Evolutionary conservation across 768 basidiomycete genomes (phyloP), one percentile per base, ranked within the genome.

Genomic region (Kwoniella dendrophila): DNA sequence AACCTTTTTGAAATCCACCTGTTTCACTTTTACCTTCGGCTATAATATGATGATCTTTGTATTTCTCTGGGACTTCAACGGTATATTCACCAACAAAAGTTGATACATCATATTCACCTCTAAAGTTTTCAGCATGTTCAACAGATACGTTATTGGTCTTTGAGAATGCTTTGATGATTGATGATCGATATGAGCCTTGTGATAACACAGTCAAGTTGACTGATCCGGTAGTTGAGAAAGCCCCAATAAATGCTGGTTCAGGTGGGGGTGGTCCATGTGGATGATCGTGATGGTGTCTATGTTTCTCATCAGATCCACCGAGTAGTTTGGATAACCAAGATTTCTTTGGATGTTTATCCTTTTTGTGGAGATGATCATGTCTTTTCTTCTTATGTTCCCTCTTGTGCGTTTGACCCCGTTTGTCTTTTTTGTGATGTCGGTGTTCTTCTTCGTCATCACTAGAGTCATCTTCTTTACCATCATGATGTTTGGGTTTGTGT

Each of bases 221-320:
- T 10, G 53, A 53, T 22, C 73, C 71, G 7, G 65, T 71, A 3
- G 56, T 40, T 8, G 71, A 63, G 34, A 55, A 63, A 2, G 68
- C 73, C 27, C 53, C 48, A 59, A 73, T 70, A 36, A 57, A 62
- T 14, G 53, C 66, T 20, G 73, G 70, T 16, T 63, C 67, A 24
- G 69, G 65, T 12, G 48, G 53, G 30, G 60, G 63, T 10, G 58
- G 63, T n/a, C 47, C 22, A 38, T 33, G 57, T 16, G 48, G 52
- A 27, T 26, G 47, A 27, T n/a, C 45, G 11, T 45, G 56, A 44
- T 32, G 47, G n/a, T 10, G 52, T 36, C 8, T 50, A 14, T 55
- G 59, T 26, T 18, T 33, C 12, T 52, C 40, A 29, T 32, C 33
- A 53, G 47, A 44, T 45, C 22, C 30, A 18, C 14, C 18, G 41